Base-by-base conservation (phyloP, 768 basidiomycete genomes). In the Lentinula sp. region DNA sequence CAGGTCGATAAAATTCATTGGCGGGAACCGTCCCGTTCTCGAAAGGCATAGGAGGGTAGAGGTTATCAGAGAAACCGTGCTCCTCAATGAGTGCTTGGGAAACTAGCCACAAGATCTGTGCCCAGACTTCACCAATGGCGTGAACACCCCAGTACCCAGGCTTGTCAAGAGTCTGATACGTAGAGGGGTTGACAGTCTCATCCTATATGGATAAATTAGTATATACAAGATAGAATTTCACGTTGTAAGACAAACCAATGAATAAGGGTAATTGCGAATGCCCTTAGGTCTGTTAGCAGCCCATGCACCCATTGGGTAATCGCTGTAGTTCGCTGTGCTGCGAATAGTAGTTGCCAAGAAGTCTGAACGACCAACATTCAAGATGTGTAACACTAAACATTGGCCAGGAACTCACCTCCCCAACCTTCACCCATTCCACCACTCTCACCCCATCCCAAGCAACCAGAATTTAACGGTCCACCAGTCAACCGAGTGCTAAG, bases 391-490 rank as follows among this genome's bases (percentile, higher is more conserved):
- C 37, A 32, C n/a, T 13, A 43, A 32, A 13, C 37, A 55, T 4
- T 36, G 3, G 18, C 18, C 4, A 7, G 18, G 6, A 0, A 73
- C 77, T 49, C 60, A 82, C 85, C 87, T 64, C 95, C 95, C 95
- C 95, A 97, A 13, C 95, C 95, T 75, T 97, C 94, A 65, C 95
- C 95, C 95, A 98, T 98, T 28, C 95, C 96, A 42, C 96, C 96
- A 32, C 87, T 81, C 77, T 98, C 95, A 56, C 96, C 95, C 88
- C 91, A 98, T 10, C 93, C 93, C 60, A 98, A 85, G 71, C 95
- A 97, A 2, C 90, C 91, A 35, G 93, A 95, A 76, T 96, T 92
- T 58, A 84, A 80, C 0, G 95, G 95, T 2, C 96, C 96, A 72
- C 96, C 96, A 6, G 96, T 98, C 63, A 98, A 72, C 67, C 96